Evolutionary conservation across 2,329 filamentous ascomycete genomes (phyloP), one percentile per base, ranked within the genome.

Genomic region (Ophiocordyceps camponoti-floridani): DNA sequence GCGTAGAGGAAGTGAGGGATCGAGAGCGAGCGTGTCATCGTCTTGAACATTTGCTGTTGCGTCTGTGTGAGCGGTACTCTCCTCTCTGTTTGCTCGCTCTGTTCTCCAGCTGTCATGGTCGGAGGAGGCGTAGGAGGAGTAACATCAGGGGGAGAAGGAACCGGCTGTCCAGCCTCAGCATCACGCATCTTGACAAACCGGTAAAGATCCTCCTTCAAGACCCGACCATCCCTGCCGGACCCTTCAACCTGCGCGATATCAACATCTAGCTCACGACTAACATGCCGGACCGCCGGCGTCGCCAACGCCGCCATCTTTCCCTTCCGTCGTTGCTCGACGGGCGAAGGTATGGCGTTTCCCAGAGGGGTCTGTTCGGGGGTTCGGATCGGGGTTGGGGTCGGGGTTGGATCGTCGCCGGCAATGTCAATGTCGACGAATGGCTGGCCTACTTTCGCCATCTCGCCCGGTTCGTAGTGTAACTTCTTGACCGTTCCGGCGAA

Each of bases 1-100:
- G 86, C 82, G 65, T 94, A 98, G 48, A 96, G 76, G 64, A 98
- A 95, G 63, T 96, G 91, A 0, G 91, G 91, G 54, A 95, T 96
- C 43, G 65, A 76, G 50, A 98, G 73, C 2, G 89, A 95, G 47
- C 79, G 79, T 13, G 89, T 95, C 91, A 98, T 98, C 48, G 79
- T 75, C 67, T 93, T 95, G 77, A 94, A 96, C 91, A 98, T 98
- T 58, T 86, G 82, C 35, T 75, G 72, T 64, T 96, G 89, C 13
- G 84, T 82, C 35, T 79, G 80, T 12, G 84, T 84, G 48, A 98
- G 68, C 46, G 75, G 67, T 30, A 81, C 70, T 2, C 69, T 62
- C 9, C 78, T 82, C 62, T 96, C 91, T 45, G 66, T 66, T 59
- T 84, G 81, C n/a, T n/a, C n/a, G n/a, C n/a, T n/a, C n/a, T n/a